phyloP scores from a whole-genome alignment of 495 filamentous ascomycete genomes.

The Hyaloscypha finlandica region DNA sequence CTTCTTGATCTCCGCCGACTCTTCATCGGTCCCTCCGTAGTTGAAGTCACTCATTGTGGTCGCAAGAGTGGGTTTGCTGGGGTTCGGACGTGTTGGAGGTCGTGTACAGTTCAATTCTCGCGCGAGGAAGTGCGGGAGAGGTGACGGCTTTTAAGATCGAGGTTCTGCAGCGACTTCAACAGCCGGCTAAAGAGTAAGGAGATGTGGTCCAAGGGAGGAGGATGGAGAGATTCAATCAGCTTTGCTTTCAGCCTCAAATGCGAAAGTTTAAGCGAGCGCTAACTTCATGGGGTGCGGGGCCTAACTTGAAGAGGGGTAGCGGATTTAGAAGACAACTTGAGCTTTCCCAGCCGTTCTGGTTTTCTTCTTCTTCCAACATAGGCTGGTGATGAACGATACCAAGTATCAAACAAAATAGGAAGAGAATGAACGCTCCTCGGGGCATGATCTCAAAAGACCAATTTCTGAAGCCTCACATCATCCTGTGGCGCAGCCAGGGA shows the following conservation, averaged over 20 bases:
- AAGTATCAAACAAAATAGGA: conserved; percentile 56
- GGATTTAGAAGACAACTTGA: background rate
- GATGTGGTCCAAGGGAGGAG: conserved; percentile 6
- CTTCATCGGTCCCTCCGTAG: conserved; percentile 79
- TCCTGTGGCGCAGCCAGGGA: background rate
- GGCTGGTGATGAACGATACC: conserved; percentile 58
- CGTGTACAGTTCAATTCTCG: background rate
- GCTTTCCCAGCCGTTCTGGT: background rate
- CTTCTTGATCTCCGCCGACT: conserved; percentile 81
- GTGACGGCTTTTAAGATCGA: background rate
- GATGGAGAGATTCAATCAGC: background rate
- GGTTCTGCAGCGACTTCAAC: background rate
- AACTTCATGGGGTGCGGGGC: background rate
- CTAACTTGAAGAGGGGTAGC: background rate
- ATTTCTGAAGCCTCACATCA: conserved; percentile 51
- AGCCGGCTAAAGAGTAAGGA: conserved; percentile 4
- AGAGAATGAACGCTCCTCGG: conserved; percentile 55
- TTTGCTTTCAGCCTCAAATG: conserved; percentile 8
- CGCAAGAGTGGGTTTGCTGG: conserved; percentile 1
- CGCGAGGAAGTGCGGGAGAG: background rate
- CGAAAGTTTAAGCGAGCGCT: background rate
- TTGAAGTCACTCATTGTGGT: conserved; percentile 45
- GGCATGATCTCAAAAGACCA: conserved; percentile 56
- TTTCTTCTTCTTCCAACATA: background rate
- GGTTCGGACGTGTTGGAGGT: background rate